Conservation (phyloP, 2,329 filamentous ascomycete genomes). For the Colletotrichum sublineola region DNA sequence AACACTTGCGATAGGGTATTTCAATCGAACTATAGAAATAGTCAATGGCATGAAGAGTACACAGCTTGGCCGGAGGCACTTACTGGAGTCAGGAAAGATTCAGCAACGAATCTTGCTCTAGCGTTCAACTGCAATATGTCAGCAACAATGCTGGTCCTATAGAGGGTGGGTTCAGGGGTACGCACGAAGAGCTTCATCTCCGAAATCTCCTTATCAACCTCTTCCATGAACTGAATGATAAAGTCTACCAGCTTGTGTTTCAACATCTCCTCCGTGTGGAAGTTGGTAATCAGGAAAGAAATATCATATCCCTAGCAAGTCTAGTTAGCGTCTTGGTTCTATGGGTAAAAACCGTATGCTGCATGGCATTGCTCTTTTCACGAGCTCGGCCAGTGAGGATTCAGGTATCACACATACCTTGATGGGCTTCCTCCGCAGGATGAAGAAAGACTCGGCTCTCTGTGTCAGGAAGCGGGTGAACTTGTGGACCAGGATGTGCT, state of each 20-base stretch:
- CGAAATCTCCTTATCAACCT: slow-evolving; percentile 99
- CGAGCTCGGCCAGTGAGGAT: not conserved
- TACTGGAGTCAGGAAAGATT: slow-evolving; percentile 97
- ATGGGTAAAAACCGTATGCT: not conserved
- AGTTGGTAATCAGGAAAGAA: slow-evolving; percentile 98
- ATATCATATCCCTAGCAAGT: slow-evolving; percentile 89
- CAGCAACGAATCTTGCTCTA: slow-evolving; percentile 95
- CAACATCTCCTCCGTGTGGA: slow-evolving; percentile 98
- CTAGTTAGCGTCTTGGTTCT: slow-evolving; percentile 43
- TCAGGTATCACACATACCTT: slow-evolving; percentile 70
- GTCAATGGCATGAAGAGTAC: slow-evolving; percentile 15
- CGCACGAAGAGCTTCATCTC: slow-evolving; percentile 99
- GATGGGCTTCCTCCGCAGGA: slow-evolving; percentile 93
- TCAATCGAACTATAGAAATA: slow-evolving; percentile 41
- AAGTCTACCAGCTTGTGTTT: slow-evolving; percentile 99
- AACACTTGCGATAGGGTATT: slow-evolving; percentile 32
- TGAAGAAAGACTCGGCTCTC: slow-evolving; percentile 96
- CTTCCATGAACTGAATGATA: slow-evolving; percentile 99
- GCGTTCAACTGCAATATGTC: slow-evolving; percentile 81
- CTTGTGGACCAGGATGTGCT: slow-evolving; percentile 97
- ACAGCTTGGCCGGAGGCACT: slow-evolving; percentile 45
- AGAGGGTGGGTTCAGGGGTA: slow-evolving; percentile 42
- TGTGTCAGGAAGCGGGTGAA: slow-evolving; percentile 97
- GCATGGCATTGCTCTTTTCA: slow-evolving; percentile 16
- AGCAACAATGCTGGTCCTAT: slow-evolving; percentile 14